These are phyloP conservation scores for Penicillium decumbens DNA, from an alignment of 2,329 filamentous ascomycete species.

Conservation along the genomic window DNA sequence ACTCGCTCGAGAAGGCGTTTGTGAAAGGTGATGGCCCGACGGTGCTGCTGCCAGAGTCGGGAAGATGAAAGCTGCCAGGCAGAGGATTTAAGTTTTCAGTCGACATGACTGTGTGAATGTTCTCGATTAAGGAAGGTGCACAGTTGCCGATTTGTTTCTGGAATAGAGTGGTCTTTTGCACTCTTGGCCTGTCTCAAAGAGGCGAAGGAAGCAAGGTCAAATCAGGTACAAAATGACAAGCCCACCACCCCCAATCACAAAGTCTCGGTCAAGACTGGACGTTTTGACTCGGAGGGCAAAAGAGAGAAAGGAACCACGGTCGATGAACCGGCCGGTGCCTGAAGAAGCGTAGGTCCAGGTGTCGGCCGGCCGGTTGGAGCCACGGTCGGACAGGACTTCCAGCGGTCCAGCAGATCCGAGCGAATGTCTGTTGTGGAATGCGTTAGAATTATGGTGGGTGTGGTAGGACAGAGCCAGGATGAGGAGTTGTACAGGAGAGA, in stretches of 20 bases:
- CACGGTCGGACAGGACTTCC: conserved; percentile 28
- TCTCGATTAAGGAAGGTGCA: background rate
- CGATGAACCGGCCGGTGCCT: conserved; percentile 18
- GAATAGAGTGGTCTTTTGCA: background rate
- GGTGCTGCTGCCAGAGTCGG: conserved; percentile 6
- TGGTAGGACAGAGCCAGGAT: conserved; percentile 9
- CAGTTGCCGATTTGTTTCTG: background rate
- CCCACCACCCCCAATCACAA: conserved; percentile 1
- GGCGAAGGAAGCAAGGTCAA: background rate
- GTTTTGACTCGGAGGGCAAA: conserved; percentile 1
- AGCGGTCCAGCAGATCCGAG: conserved; percentile 26
- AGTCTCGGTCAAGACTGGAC: conserved; percentile 13
- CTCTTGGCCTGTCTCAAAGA: background rate
- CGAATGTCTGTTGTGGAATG: conserved; percentile 14
- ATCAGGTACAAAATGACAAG: background rate
- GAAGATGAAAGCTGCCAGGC: conserved; percentile 6
- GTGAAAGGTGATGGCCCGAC: conserved; percentile 17
- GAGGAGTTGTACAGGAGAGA: background rate
- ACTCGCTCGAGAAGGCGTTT: conserved; percentile 26
- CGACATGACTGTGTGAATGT: conserved; percentile 9
- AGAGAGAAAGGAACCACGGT: conserved; percentile 15
- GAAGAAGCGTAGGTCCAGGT: conserved; percentile 16
- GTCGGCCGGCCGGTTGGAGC: conserved; percentile 17
- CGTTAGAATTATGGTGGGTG: background rate
- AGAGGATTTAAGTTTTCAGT: conserved; percentile 15